These are phyloP conservation scores for Pleurotus sapidus DNA, from an alignment of 768 basidiomycete genomes.

Conservation along the genomic window DNA sequence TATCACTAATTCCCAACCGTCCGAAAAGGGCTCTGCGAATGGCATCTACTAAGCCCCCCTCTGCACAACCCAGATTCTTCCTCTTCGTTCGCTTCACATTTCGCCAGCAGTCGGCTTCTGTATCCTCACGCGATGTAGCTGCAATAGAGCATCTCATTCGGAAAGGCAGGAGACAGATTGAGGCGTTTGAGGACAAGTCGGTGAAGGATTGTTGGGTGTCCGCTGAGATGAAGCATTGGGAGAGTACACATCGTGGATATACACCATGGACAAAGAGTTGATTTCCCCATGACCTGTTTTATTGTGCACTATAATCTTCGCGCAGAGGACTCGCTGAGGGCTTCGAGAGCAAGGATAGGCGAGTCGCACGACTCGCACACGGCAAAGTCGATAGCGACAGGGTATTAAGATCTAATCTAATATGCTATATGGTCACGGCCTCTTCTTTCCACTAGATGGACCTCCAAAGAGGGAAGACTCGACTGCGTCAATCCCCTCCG, in stretches of 20 bases:
- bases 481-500: conserved; percentile 1
- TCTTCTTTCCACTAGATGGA: background rate
- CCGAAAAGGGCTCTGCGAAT: conserved; percentile 68
- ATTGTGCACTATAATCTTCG: too few relatives aligned
- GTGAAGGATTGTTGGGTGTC: conserved; percentile 79
- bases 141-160: conserved; percentile 78
- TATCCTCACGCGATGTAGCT: conserved; percentile 65
- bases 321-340: too few relatives aligned
- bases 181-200: conserved; percentile 61
- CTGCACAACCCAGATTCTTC: conserved; percentile 60
- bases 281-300: background rate
- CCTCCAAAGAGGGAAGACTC: conserved; percentile 5
- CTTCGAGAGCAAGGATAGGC: too few relatives aligned
- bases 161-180: conserved; percentile 62
- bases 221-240: conserved; percentile 66
- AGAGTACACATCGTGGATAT: conserved; percentile 12
- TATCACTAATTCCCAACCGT: background rate
- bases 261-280: background rate
- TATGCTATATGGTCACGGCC: background rate
- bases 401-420: background rate
- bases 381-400: background rate
- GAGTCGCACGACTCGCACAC: too few relatives aligned
- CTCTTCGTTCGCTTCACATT: conserved; percentile 71
- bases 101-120: conserved; percentile 53
- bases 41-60: conserved; percentile 61